phyloP scores from a whole-genome alignment of 805 yeast species.

The Myxozyma sirexii region DNA sequence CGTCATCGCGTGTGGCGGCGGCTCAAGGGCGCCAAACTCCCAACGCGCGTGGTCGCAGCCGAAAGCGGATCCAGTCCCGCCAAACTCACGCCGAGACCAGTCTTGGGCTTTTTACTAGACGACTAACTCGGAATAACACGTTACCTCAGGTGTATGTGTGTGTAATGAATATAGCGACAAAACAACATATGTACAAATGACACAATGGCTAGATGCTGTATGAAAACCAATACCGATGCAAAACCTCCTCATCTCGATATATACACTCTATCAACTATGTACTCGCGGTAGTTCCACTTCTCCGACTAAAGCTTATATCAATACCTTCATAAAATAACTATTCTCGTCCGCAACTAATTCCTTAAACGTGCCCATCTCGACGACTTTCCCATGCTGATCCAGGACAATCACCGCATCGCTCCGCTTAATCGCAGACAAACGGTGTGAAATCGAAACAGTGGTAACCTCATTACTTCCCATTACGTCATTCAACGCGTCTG shows the following conservation, averaged over 20 bases:
- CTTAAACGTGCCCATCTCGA: constrained; percentile 53
- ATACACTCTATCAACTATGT: neutral
- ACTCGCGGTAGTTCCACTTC: neutral
- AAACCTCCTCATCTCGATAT: neutral
- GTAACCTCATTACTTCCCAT: constrained; percentile 60
- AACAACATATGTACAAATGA: too few species aligned
- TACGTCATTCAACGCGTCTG: constrained; percentile 59
- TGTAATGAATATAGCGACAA: too few species aligned
- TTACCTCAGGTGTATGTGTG: too few species aligned
- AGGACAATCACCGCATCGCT: constrained; percentile 57
- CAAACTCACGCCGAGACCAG: neutral
- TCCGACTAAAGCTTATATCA: constrained; percentile 11
- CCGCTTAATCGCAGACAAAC: constrained; percentile 61
- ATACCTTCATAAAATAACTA: constrained; percentile 29
- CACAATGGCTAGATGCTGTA: too few species aligned
- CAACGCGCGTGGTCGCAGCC: constrained; percentile 2
- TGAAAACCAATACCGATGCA: too few species aligned
- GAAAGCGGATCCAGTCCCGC: neutral
- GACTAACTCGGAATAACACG: too few species aligned
- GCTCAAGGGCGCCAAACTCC: neutral
- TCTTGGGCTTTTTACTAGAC: too few species aligned
- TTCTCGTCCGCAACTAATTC: constrained; percentile 46
- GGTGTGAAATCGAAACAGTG: constrained; percentile 72
- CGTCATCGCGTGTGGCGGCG: neutral
- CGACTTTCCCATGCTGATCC: constrained; percentile 55